Evolutionary conservation across 768 basidiomycete genomes (phyloP).

Genomic region (Chalciporus pseudorubinellus): DNA sequence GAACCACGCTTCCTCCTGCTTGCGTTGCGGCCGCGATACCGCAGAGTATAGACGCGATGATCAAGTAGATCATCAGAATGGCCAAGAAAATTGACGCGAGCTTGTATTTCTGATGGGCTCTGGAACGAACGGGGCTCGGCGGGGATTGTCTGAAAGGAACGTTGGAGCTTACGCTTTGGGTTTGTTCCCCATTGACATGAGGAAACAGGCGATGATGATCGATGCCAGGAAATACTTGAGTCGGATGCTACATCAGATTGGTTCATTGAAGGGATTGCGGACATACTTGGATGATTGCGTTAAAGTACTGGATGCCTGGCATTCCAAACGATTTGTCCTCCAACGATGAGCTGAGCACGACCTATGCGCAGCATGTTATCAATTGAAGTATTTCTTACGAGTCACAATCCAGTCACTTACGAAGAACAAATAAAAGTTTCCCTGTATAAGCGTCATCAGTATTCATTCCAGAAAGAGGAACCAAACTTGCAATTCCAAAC

Average conservation of each 20-base stretch:
- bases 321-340: conserved; percentile 72
- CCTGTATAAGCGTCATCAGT: conserved; percentile 41
- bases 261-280: neutral
- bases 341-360: conserved; percentile 84
- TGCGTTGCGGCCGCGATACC: conserved; percentile 68
- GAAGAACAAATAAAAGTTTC: conserved; percentile 95
- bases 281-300: conserved; percentile 69
- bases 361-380: conserved; percentile 38
- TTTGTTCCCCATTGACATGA: conserved; percentile 95
- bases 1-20: conserved; percentile 66
- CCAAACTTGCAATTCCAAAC: conserved; percentile 77
- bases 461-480: neutral
- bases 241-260: conserved; percentile 3
- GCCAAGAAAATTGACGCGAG: conserved; percentile 71
- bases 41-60: conserved; percentile 80
- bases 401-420: conserved; percentile 42
- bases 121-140: conserved; percentile 6
- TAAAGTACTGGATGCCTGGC: conserved; percentile 65
- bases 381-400: neutral
- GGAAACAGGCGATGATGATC: conserved; percentile 83
- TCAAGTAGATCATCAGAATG: conserved; percentile 77
- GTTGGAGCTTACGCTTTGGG: conserved; percentile 63
- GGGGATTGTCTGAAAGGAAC: neutral
- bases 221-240: conserved; percentile 78
- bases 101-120: conserved; percentile 66